These are phyloP conservation scores for Chaetomiaceae sp. DNA, from an alignment of 2,329 filamentous ascomycete species.

Conservation along the genomic window DNA sequence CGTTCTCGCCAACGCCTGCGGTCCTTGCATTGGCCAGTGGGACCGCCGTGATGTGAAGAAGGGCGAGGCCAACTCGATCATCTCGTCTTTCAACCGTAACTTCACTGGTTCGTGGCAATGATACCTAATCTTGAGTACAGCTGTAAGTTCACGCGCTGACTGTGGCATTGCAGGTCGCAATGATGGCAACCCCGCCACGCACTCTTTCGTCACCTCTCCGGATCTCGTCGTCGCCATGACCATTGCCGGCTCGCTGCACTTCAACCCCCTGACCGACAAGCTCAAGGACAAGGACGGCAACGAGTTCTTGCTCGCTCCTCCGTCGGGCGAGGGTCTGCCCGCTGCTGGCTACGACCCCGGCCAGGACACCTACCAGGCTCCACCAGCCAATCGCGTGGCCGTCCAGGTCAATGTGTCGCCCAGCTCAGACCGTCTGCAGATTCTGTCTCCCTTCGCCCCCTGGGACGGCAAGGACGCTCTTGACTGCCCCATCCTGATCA, in stretches of 20 bases:
- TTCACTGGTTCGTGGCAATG: too few relatives aligned
- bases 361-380: conserved; percentile 91
- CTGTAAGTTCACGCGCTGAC: too few relatives aligned
- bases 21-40: conserved; percentile 92
- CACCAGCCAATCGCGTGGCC: conserved; percentile 69
- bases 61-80: conserved; percentile 91
- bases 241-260: conserved; percentile 52
- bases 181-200: conserved; percentile 48
- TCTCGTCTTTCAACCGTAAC: conserved; percentile 69
- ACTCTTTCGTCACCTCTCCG: conserved; percentile 46
- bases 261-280: conserved; percentile 91
- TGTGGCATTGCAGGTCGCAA: conserved; percentile 89
- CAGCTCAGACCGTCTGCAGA: conserved; percentile 87
- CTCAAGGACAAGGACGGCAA: conserved; percentile 95
- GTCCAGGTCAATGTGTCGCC: conserved; percentile 82
- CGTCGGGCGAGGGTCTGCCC: conserved; percentile 78
- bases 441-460: conserved; percentile 76
- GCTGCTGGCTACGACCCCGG: conserved; percentile 78
- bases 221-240: conserved; percentile 42
- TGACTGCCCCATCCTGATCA: conserved; percentile 89
- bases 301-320: conserved; percentile 81
- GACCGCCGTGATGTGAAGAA: conserved; percentile 91
- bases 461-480: conserved; percentile 91
- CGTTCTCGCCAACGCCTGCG: conserved; percentile 92
- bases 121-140: too few relatives aligned